Evolutionary conservation across 495 filamentous ascomycete species (phyloP).

Genomic region (Penicillium angulare): DNA sequence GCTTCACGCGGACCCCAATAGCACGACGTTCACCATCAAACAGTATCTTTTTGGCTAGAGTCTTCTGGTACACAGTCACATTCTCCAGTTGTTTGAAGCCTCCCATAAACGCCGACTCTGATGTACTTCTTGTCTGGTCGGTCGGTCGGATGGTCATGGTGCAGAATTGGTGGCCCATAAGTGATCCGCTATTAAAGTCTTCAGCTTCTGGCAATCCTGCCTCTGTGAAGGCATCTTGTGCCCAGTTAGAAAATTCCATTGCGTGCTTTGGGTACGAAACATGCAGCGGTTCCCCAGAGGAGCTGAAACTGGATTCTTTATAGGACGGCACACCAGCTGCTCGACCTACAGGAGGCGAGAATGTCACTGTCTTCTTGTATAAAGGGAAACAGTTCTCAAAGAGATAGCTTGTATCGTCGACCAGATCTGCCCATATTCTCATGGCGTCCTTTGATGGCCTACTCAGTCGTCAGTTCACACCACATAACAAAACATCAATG

Average conservation of each 20-base stretch:
- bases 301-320: constrained; percentile 25
- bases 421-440: constrained; percentile 44
- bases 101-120: constrained; percentile 35
- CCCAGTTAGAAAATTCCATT: constrained; percentile 34
- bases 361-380: constrained; percentile 36
- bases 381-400: constrained; percentile 43
- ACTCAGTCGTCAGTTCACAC: not conserved
- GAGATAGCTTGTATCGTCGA: constrained; percentile 43
- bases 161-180: constrained; percentile 40
- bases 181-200: constrained; percentile 37
- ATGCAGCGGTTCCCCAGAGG: constrained; percentile 27
- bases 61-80: constrained; percentile 11
- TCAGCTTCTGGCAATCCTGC: constrained; percentile 25
- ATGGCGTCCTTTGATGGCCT: constrained; percentile 40
- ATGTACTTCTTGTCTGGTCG: constrained; percentile 35
- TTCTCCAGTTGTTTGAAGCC: not conserved
- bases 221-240: constrained; percentile 20
- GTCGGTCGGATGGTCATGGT: constrained; percentile 33
- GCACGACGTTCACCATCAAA: constrained; percentile 6
- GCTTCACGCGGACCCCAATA: not conserved
- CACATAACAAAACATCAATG: not conserved
- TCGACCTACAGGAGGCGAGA: constrained; percentile 23
- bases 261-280: constrained; percentile 32
- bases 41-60: constrained; percentile 2
- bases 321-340: constrained; percentile 20